Evolutionary conservation across 179 eudicot genomes (phyloP).

Genomic region (Carnegiea gigantea): DNA sequence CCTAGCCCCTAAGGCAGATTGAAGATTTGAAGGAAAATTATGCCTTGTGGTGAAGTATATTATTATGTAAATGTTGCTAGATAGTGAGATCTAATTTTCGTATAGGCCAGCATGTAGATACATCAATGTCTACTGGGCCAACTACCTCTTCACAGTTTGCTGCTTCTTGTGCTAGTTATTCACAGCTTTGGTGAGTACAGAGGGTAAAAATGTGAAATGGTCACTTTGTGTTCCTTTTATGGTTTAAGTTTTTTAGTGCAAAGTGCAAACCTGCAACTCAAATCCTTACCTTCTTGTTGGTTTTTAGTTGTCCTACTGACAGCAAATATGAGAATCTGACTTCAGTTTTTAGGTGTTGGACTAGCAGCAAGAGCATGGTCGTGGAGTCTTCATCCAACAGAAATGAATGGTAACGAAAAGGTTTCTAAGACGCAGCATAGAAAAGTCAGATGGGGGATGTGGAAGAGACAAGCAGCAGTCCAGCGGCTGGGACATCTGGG

Average conservation of each 20-base stretch:
- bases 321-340: not conserved
- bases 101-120: not conserved
- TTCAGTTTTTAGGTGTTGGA: not conserved
- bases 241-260: not conserved
- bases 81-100: not conserved
- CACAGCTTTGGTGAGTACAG: not conserved
- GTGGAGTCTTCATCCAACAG: not conserved
- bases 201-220: not conserved
- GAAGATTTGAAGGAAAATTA: no score
- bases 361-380: not conserved
- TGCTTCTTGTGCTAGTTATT: not conserved
- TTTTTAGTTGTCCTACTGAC: not conserved
- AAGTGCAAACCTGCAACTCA: not conserved
- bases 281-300: not conserved
- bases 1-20: no score
- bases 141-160: not conserved
- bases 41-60: not conserved
- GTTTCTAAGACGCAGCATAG: no score
- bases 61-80: not conserved
- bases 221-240: not conserved
- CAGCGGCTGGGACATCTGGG: not conserved
- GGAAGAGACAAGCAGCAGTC: not conserved
- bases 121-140: not conserved
- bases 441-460: not conserved
- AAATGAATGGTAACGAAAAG: not conserved